Percentiles rank a stretch among this genome's conserved stretches.
Conservation (phyloP, 306 rosid species). For the Pterocarpus santalinus region DNA sequence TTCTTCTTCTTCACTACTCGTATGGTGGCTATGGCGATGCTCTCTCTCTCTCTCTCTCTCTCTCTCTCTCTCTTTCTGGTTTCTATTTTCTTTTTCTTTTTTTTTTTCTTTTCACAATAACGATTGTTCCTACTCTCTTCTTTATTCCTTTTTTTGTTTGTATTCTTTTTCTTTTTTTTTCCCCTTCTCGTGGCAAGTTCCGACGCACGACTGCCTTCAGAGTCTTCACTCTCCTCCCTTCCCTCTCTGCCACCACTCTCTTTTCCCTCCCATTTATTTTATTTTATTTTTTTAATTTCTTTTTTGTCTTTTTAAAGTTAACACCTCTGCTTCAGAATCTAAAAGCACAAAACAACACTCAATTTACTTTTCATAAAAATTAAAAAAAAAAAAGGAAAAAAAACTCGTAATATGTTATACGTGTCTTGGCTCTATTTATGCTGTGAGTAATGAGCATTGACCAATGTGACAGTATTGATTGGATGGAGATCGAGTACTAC, state of each 20-base stretch:
- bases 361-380: neutral
- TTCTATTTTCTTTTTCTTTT: neutral
- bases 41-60: neutral
- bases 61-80: neutral
- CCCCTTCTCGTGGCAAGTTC: constrained; percentile 46
- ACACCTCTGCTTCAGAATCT: constrained; percentile 19
- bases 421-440: no score
- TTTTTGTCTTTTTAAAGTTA: constrained; percentile 21
- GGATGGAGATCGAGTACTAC: neutral
- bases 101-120: neutral
- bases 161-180: neutral
- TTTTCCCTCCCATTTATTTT: constrained; percentile 30
- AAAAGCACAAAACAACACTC: constrained; percentile 13
- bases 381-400: no score
- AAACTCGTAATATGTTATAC: no score
- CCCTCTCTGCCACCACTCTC: constrained; percentile 24
- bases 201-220: constrained; percentile 45
- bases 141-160: neutral
- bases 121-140: no score
- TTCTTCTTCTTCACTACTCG: constrained; percentile 63
- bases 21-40: constrained; percentile 29
- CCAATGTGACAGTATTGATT: no score
- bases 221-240: neutral
- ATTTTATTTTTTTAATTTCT: neutral
- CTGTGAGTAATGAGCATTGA: no score